phyloP scores from a whole-genome alignment of 164 flowering plant genomes.

The Protea cynaroides region DNA sequence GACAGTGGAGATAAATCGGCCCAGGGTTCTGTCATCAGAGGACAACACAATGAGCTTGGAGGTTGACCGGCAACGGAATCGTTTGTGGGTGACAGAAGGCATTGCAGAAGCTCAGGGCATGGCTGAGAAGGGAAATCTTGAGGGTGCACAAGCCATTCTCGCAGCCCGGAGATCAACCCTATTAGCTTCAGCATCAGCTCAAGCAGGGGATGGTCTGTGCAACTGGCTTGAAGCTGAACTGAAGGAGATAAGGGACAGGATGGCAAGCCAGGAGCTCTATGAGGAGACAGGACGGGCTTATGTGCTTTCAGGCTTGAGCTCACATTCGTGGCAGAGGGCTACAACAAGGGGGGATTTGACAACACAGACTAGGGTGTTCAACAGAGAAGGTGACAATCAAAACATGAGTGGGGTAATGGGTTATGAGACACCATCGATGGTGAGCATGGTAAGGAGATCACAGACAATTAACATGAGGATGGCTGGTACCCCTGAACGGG shows the following conservation, averaged over 20 bases:
- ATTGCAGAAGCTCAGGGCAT: constrained; percentile 22
- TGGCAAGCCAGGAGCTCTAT: constrained; percentile 24
- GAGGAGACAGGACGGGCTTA: constrained; percentile 29
- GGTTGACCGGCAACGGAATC: constrained; percentile 31
- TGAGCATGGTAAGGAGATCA: constrained; percentile 19
- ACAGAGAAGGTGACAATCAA: background rate
- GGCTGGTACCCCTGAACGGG: background rate
- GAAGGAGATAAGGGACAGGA: constrained; percentile 22
- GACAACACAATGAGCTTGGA: constrained; percentile 16
- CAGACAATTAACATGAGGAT: constrained; percentile 5
- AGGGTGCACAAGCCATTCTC: constrained; percentile 19
- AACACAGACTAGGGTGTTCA: background rate
- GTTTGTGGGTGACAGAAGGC: constrained; percentile 17
- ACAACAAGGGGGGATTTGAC: constrained; percentile 22
- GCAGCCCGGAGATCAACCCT: constrained; percentile 9
- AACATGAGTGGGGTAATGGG: constrained; percentile 9
- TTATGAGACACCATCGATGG: constrained; percentile 23
- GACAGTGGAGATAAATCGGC: constrained; percentile 17
- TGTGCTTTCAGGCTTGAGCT: constrained; percentile 32
- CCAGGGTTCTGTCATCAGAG: constrained; percentile 7
- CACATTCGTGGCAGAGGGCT: constrained; percentile 34
- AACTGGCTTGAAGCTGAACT: constrained; percentile 27
- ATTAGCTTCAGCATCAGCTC: constrained; percentile 21
- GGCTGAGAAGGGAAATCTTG: constrained; percentile 29
- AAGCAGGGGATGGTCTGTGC: constrained; percentile 26